Evolutionary conservation across 2,329 filamentous ascomycete genomes (phyloP).

Genomic region (Clarireedia monteithiana): DNA sequence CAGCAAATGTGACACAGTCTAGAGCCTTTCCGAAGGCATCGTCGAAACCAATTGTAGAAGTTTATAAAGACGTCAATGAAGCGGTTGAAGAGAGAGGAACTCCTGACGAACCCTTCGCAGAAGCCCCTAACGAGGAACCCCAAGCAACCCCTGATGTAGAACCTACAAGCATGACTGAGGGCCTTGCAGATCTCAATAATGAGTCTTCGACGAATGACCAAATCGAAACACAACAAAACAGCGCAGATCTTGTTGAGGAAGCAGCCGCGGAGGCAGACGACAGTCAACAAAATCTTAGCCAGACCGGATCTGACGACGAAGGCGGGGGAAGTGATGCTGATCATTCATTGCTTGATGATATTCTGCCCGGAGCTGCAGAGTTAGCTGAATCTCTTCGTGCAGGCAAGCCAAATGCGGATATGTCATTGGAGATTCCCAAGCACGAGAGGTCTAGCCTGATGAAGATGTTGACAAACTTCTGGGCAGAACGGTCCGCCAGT

Average conservation of each 20-base stretch:
- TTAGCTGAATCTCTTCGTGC: conserved; percentile 50
- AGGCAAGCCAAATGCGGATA: conserved; percentile 48
- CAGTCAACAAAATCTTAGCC: conserved; percentile 40
- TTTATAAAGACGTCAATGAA: conserved; percentile 89
- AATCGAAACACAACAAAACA: conserved; percentile 25
- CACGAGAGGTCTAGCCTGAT: conserved; percentile 90
- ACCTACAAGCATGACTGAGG: conserved; percentile 25
- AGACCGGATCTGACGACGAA: conserved; percentile 63
- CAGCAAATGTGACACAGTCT: conserved; percentile 65
- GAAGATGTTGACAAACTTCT: conserved; percentile 95
- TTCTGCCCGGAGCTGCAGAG: conserved; percentile 54
- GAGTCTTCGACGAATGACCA: conserved; percentile 11
- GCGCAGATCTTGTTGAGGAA: conserved; percentile 23
- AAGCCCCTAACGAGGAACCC: conserved; percentile 33
- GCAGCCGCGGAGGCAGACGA: conserved; percentile 36
- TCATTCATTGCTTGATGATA: conserved; percentile 59
- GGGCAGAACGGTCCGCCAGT: conserved; percentile 94
- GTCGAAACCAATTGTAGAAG: conserved; percentile 92
- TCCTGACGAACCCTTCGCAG: conserved; percentile 42
- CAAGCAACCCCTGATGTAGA: conserved; percentile 23
- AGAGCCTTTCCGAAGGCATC: conserved; percentile 83
- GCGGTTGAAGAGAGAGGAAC: conserved; percentile 76
- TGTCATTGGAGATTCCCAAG: conserved; percentile 71
- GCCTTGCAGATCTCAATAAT: conserved; percentile 23
- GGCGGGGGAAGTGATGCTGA: conserved; percentile 65